Evolutionary conservation across 1,284 basidiomycete species (phyloP), one percentile per base, ranked within the genome.

Genomic region (Neotropicomus parvogracilis): DNA sequence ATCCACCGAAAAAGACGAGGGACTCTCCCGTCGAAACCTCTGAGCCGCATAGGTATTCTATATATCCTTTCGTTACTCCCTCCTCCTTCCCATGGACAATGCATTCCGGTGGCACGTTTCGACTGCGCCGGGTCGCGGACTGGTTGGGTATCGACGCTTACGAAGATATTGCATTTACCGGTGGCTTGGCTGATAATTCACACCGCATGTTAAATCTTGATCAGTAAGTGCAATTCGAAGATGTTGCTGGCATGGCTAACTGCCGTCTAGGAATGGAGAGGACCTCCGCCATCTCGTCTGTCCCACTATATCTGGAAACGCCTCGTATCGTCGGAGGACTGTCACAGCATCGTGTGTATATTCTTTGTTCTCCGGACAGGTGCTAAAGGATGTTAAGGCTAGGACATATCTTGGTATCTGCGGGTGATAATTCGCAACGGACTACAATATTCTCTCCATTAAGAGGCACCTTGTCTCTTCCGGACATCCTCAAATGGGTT

Each of bases 11-110:
- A 11, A 53, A 63, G 16, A 57, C 60, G 20, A 57, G 40, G 33
- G 41, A 49, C 16, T 55, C 54, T 32, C 54, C 65, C 34, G 55
- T 69, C 33, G 56, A 70, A 46, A 39, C 65, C 38, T 52, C 61
- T 19, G 52, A 61, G 26, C 63, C 69, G 10, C 54, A 59, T 29
- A 60, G 60, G 24, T 85, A 85, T 60, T 74, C 81, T 7, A 52
- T 85, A 29, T 88, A 81, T 62, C 86, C 85, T 1, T 85, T 85
- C 58, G 55, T 78, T 8, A 68, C 77, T 3, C 70, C 76, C 19
- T 74, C 71, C 13, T 57, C 74, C 11, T 59, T 78, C 26, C 74
- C 77, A 9, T 79, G 78, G 72, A 74, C 68, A 26, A 66, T 74
- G 52, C 68, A 66, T 35, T 58, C 70, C 3, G 68, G 69, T 20